Conservation (phyloP, 805 yeast species). For the Starmerella kuoi region DNA sequence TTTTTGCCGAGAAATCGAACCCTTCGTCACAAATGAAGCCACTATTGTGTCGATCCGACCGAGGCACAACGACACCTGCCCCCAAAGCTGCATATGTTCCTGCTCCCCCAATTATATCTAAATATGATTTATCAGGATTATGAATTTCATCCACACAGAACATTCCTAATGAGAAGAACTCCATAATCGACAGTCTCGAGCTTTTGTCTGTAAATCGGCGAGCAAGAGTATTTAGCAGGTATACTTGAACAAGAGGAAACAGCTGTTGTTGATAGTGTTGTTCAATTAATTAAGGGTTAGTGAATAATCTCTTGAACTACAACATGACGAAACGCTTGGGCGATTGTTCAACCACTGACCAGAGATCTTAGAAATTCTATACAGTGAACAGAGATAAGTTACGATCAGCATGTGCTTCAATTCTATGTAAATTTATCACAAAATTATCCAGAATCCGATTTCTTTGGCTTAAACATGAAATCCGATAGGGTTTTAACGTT, state of each 20-base stretch:
- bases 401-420: no score
- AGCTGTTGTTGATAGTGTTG: no score
- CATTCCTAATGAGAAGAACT: slow-evolving; percentile 68
- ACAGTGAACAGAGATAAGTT: no score
- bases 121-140: slow-evolving; percentile 33
- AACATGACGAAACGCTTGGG: slow-evolving; percentile 5
- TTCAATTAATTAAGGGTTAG: background rate
- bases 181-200: no score
- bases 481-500: no score
- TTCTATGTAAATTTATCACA: no score
- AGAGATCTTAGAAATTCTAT: no score
- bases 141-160: slow-evolving; percentile 80
- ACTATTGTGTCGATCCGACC: slow-evolving; percentile 30
- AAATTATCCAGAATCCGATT: no score
- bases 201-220: background rate
- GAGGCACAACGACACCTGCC: slow-evolving; percentile 42
- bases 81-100: slow-evolving; percentile 75
- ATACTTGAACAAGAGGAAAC: no score
- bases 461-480: no score
- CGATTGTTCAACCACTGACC: no score
- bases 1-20: slow-evolving; percentile 49
- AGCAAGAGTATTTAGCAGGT: no score
- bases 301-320: background rate
- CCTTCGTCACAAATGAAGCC: slow-evolving; percentile 74
- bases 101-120: slow-evolving; percentile 73